Conservation (phyloP, 108 stramenopile genomes). For the Cyclotella choctawhatcheeana region DNA sequence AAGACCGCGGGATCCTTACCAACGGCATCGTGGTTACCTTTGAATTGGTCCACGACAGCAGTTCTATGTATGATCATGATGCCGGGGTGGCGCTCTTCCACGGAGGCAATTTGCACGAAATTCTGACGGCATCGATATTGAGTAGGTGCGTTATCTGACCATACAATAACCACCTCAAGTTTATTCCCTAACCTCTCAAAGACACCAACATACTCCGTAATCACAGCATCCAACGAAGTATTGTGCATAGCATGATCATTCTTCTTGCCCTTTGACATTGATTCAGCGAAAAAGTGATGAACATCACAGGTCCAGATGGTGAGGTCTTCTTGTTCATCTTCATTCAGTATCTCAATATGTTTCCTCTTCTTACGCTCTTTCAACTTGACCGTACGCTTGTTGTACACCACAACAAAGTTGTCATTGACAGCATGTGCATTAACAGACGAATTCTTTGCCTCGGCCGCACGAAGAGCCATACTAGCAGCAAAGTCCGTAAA, state of each 20-base stretch:
- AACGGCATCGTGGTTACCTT: conserved; percentile 17
- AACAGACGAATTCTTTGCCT: conserved; percentile 22
- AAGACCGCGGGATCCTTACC: conserved; percentile 10
- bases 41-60: conserved; percentile 19
- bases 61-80: conserved; percentile 10
- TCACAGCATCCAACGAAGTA: conserved; percentile 11
- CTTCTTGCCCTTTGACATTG: conserved; percentile 23
- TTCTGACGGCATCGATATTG: conserved; percentile 5
- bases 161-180: conserved; percentile 3
- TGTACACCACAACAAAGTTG: conserved; percentile 23
- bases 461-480: conserved; percentile 1
- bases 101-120: conserved; percentile 19
- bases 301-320: conserved; percentile 3
- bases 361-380: conserved; percentile 3
- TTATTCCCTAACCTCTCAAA: neutral
- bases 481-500: conserved; percentile 27
- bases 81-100: neutral
- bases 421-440: conserved; percentile 10
- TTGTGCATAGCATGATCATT: conserved; percentile 32
- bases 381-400: neutral
- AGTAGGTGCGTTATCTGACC: conserved; percentile 28
- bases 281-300: conserved; percentile 4
- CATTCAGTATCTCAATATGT: neutral
- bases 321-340: neutral
- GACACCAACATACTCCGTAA: neutral